These are phyloP conservation scores for Scedosporium apiospermum DNA, from an alignment of 2,329 filamentous ascomycete species.

Conservation along the genomic window DNA sequence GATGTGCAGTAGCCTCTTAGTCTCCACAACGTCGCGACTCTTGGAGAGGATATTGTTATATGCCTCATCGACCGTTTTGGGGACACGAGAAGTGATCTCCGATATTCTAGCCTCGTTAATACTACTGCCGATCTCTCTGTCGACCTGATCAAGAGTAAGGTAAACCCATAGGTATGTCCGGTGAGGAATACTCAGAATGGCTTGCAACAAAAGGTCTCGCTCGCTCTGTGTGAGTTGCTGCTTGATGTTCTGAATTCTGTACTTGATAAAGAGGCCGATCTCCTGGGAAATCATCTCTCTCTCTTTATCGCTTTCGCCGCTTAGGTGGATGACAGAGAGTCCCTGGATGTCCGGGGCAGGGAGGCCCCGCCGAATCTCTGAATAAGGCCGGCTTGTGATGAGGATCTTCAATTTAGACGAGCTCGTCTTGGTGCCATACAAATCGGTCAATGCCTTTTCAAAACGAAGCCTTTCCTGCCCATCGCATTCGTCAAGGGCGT, in stretches of 20 bases:
- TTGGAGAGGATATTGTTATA: slow-evolving; percentile 17
- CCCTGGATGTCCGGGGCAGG: slow-evolving; percentile 1
- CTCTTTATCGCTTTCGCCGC: slow-evolving; percentile 11
- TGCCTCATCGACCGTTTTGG: slow-evolving; percentile 14
- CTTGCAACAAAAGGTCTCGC: slow-evolving; percentile 6
- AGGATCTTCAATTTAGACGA: slow-evolving; percentile 24
- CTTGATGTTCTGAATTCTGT: slow-evolving; percentile 6
- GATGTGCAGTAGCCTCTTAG: slow-evolving; percentile 15
- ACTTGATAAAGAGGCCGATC: slow-evolving; percentile 13
- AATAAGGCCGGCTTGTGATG: slow-evolving; percentile 21
- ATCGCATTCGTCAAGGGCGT: slow-evolving; percentile 31
- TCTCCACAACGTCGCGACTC: slow-evolving; percentile 7
- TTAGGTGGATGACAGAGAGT: slow-evolving; percentile 12
- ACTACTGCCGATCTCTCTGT: slow-evolving; percentile 9
- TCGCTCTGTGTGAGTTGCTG: slow-evolving; percentile 2
- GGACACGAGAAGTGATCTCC: slow-evolving; percentile 7
- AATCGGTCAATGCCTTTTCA: neutral
- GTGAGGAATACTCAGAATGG: slow-evolving; percentile 11
- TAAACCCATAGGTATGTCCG: slow-evolving; percentile 19
- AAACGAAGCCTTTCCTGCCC: slow-evolving; percentile 7
- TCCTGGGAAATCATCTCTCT: slow-evolving; percentile 11
- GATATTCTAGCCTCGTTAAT: slow-evolving; percentile 3
- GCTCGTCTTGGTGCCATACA: neutral
- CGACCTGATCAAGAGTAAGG: slow-evolving; percentile 10
- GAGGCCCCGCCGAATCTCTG: slow-evolving; percentile 14